These are phyloP conservation scores for Halenospora varia DNA, from an alignment of 495 filamentous ascomycete genomes.

Conservation along the genomic window DNA sequence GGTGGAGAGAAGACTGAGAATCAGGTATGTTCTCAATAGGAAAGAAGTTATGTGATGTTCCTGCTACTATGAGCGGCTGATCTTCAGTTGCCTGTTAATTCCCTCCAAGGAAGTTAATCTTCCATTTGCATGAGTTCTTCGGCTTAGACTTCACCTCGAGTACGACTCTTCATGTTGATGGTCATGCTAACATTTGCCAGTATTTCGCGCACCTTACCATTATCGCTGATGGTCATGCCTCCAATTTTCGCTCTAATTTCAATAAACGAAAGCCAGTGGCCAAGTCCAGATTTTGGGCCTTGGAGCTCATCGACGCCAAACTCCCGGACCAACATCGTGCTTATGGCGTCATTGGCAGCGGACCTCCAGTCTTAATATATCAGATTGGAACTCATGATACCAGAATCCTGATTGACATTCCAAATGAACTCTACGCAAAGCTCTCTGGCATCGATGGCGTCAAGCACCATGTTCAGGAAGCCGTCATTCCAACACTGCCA, in stretches of 20 bases:
- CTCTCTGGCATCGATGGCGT: constrained; percentile 69
- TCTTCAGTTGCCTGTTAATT: no score
- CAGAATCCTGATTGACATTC: constrained; percentile 80
- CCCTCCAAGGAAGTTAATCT: no score
- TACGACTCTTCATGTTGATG: no score
- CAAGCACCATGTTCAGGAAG: constrained; percentile 69
- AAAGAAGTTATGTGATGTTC: no score
- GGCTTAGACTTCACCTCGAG: no score
- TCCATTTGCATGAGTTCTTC: no score
- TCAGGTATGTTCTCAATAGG: no score
- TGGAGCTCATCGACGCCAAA: constrained; percentile 80
- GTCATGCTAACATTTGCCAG: constrained; percentile 29
- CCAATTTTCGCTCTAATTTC: constrained; percentile 80
- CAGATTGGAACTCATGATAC: constrained; percentile 95
- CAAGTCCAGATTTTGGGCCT: constrained; percentile 76
- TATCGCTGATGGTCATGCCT: constrained; percentile 85
- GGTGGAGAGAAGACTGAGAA: constrained; percentile 52
- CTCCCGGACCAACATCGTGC: constrained; percentile 69
- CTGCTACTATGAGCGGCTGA: no score
- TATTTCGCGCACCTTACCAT: constrained; percentile 85
- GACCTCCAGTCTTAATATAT: constrained; percentile 81
- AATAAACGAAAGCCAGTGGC: constrained; percentile 62
- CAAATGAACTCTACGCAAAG: constrained; percentile 66
- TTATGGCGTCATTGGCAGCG: constrained; percentile 78
- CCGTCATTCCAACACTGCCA: constrained; percentile 75